phyloP scores from a whole-genome alignment of 176 grass and related monocot genomes.

The Oropetium thomaeum region DNA sequence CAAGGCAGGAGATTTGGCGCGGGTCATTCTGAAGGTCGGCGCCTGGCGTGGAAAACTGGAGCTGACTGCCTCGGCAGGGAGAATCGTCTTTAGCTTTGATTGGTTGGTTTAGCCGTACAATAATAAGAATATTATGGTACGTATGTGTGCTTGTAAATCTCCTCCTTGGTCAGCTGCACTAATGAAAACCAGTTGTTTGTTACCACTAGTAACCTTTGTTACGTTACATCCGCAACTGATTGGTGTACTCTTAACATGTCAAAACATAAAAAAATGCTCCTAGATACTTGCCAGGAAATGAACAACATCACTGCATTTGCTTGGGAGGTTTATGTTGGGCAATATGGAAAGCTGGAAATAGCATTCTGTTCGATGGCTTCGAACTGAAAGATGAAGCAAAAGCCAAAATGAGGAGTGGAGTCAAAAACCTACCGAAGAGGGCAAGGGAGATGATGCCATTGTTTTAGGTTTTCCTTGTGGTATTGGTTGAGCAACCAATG shows the following conservation, averaged over 20 bases:
- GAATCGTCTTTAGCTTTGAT: background rate
- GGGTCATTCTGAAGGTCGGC: background rate
- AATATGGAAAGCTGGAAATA: too few relatives aligned
- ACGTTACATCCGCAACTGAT: background rate
- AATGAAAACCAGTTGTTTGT: background rate
- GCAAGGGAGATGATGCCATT: too few relatives aligned
- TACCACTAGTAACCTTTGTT: background rate
- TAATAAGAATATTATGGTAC: background rate
- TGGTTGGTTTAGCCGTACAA: background rate
- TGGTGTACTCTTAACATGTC: background rate
- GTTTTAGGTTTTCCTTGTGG: background rate
- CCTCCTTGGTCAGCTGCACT: background rate
- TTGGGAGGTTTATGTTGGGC: too few relatives aligned
- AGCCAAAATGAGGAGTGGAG: too few relatives aligned
- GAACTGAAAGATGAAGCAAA: too few relatives aligned
- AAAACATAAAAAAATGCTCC: too few relatives aligned
- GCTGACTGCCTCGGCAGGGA: background rate
- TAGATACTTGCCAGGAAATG: too few relatives aligned
- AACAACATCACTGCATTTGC: too few relatives aligned
- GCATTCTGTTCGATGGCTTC: too few relatives aligned
- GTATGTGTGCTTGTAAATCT: too few relatives aligned
- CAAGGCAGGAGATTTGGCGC: background rate
- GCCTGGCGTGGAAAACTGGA: slow-evolving; percentile 1
- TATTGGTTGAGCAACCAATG: background rate
- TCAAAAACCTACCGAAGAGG: too few relatives aligned